Evolutionary conservation across 2,329 filamentous ascomycete species (phyloP).

Genomic region (Monilinia vaccinii-corymbosi): DNA sequence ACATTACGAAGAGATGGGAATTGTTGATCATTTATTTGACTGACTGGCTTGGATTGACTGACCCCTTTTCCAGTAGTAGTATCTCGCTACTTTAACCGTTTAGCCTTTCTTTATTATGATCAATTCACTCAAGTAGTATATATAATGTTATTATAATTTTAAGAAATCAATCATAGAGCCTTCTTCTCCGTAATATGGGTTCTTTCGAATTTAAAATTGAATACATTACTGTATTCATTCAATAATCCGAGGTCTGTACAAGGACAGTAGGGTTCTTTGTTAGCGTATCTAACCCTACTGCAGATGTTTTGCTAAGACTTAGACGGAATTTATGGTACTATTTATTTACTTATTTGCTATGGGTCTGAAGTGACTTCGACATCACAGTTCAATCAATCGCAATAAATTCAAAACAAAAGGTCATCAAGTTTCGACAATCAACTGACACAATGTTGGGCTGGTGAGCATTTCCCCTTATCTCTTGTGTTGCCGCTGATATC

Average conservation of each 20-base stretch:
- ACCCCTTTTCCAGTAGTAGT: not conserved
- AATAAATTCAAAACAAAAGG: not conserved
- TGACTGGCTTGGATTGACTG: not conserved
- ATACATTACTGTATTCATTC: not conserved
- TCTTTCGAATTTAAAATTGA: not conserved
- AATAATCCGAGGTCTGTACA: not conserved
- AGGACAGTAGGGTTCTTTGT: not conserved
- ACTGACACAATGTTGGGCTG: constrained; percentile 26
- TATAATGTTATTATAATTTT: no score
- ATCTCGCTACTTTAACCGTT: not conserved
- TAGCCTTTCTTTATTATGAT: no score
- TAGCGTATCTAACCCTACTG: not conserved
- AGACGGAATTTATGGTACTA: no score
- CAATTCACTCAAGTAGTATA: not conserved
- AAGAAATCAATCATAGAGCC: no score
- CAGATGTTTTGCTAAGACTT: not conserved
- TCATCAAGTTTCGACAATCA: not conserved
- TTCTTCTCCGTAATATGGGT: not conserved
- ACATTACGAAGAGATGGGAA: not conserved
- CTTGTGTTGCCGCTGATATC: not conserved
- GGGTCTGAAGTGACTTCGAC: not conserved
- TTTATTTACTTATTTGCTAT: constrained; percentile 4
- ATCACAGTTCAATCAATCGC: not conserved
- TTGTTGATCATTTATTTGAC: no score
- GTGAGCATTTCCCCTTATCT: constrained; percentile 15